These are phyloP conservation scores for Metschnikowia amazonensis DNA, from an alignment of 805 yeast species.

Conservation along the genomic window DNA sequence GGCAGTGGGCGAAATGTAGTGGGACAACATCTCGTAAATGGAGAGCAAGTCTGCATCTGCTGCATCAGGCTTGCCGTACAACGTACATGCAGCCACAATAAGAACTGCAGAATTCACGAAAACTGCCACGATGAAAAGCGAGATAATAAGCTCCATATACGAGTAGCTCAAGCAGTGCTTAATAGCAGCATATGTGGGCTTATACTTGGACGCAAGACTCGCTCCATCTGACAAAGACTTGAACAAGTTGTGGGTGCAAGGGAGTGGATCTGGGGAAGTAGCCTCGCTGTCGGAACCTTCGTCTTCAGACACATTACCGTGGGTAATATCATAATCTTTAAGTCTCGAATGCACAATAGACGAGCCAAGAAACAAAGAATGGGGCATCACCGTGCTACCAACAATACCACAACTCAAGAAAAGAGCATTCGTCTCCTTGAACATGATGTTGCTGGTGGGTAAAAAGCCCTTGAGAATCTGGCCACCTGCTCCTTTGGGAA, in stretches of 20 bases:
- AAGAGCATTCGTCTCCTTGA: constrained; percentile 36
- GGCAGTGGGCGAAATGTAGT: constrained; percentile 43
- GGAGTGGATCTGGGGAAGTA: constrained; percentile 9
- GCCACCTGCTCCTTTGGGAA: constrained; percentile 49
- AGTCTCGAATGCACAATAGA: constrained; percentile 43
- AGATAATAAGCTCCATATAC: constrained; percentile 37
- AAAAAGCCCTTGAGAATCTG: constrained; percentile 63
- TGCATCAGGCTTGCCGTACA: constrained; percentile 43
- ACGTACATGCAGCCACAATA: constrained; percentile 43
- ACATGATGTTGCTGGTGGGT: constrained; percentile 43
- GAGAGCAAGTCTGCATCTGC: constrained; percentile 44
- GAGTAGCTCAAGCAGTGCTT: constrained; percentile 40
- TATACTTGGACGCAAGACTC: constrained; percentile 29
- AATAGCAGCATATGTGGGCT: constrained; percentile 41
- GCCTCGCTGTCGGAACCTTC: neutral
- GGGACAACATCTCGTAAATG: constrained; percentile 42
- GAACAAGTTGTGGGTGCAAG: constrained; percentile 19
- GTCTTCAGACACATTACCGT: constrained; percentile 20
- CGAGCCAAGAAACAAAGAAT: constrained; percentile 42
- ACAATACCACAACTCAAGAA: constrained; percentile 44
- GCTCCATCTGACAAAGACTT: constrained; percentile 29
- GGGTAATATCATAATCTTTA: constrained; percentile 38
- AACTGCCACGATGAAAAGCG: constrained; percentile 41
- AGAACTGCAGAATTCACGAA: constrained; percentile 44
- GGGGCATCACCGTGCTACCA: constrained; percentile 48